Base-by-base conservation (phyloP, 768 basidiomycete genomes). In the Rhizopogon roseolus region DNA sequence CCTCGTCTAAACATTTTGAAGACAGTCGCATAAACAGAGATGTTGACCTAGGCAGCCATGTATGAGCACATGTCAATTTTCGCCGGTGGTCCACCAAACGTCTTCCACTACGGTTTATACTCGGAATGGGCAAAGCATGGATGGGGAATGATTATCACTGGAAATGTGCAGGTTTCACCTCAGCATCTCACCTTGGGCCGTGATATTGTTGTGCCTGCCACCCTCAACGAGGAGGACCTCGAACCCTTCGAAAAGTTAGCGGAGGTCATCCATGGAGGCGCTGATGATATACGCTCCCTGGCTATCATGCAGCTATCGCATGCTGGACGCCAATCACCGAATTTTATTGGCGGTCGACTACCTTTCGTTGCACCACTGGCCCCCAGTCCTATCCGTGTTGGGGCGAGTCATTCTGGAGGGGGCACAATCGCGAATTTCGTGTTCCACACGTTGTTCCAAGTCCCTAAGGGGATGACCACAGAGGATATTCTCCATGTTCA, bases 81-180 rank as follows among this genome's bases (percentile, higher is more conserved):
- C 29, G 71, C 71, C 9, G 89, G 91, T 19, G 90, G 91, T 0
- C 78, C 80, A 9, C 93, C 94, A 0, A 91, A 88, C 57, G 60
- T 71, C 13, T 66, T 74, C 41, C 89, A 93, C 65, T 63, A 76
- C 36, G 62, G 69, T 0, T 74, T 97, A 28, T 97, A 98, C 64
- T 67, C 79, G 0, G 72, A 74, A 60, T 98, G 94, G 93, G 81
- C 84, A 1, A 66, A 73, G 50, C 80, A 86, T 10, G 77, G 78
- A 44, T 98, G 91, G 91, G 95, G 92, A 0, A 90, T 97, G 78
- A 72, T 96, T 43, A 66, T 95, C 28, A 92, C 94, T 0, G 95
- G 95, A 4, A 94, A 94, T 58, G 78, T 91, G 4, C 87, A 89
- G 61, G 81, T 94, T 27, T 76, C 77, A 27, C 55, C 56, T 0